phyloP scores from a whole-genome alignment of 2,329 filamentous ascomycete species.

The Fusarium sambucinum region DNA sequence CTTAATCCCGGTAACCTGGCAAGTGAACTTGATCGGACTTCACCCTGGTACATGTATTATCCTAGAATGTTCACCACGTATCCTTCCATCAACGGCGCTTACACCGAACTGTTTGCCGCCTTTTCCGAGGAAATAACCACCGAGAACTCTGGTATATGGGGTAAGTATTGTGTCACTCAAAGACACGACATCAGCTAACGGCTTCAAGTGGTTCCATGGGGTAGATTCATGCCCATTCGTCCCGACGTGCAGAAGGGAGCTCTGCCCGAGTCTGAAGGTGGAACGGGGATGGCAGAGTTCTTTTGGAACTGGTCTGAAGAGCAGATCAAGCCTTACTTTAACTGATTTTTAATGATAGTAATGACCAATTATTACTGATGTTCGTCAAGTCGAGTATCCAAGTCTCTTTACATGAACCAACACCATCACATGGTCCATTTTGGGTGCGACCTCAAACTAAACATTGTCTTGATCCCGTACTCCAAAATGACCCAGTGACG shows the following conservation, averaged over 20 bases:
- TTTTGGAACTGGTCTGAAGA: constrained; percentile 59
- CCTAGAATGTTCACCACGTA: constrained; percentile 36
- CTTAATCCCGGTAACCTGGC: constrained; percentile 44
- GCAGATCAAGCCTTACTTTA: constrained; percentile 50
- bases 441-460: neutral
- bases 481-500: constrained; percentile 47
- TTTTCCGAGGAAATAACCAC: constrained; percentile 58
- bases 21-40: constrained; percentile 44
- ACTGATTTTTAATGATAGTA: neutral
- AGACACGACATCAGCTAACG: constrained; percentile 3
- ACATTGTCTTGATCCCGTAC: constrained; percentile 7
- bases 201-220: constrained; percentile 50
- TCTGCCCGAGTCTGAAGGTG: constrained; percentile 54
- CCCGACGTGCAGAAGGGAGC: constrained; percentile 50
- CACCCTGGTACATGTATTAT: constrained; percentile 43
- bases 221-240: constrained; percentile 53
- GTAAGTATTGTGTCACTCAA: constrained; percentile 20
- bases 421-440: too few species aligned
- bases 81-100: constrained; percentile 56
- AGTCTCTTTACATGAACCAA: neutral
- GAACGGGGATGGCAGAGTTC: constrained; percentile 52
- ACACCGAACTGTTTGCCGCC: constrained; percentile 62
- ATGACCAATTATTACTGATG: neutral
- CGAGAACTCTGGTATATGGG: constrained; percentile 53
- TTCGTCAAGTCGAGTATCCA: neutral